Evolutionary conservation across 441 rosid genomes (phyloP).

Genomic region (Manihot esculenta): DNA sequence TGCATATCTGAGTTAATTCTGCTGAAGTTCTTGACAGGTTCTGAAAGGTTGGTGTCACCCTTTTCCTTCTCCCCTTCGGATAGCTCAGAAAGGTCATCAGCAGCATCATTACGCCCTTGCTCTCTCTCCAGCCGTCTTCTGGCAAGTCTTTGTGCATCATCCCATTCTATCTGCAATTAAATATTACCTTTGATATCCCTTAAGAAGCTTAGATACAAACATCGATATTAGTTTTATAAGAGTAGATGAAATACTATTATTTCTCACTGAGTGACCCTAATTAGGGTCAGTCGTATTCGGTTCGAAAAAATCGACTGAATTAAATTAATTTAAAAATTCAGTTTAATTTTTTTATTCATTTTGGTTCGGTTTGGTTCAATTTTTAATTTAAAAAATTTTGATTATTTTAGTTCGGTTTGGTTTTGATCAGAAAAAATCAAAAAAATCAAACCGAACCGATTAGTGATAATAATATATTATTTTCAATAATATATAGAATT

Average conservation of each 20-base stretch:
- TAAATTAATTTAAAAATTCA: no score
- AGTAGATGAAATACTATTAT: background rate
- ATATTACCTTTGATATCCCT: background rate
- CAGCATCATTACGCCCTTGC: conserved; percentile 80
- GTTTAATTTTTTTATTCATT: no score
- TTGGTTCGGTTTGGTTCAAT: no score
- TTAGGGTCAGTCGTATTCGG: no score
- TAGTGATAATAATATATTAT: no score
- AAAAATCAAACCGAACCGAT: no score
- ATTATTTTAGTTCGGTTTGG: no score
- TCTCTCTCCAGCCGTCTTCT: conserved; percentile 66
- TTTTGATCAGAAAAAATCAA: no score
- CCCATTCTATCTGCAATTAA: conserved; percentile 62
- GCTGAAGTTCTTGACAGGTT: conserved; percentile 28
- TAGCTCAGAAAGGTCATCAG: conserved; percentile 68
- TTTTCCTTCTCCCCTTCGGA: conserved; percentile 88
- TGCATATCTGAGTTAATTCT: conserved; percentile 52
- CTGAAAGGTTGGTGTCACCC: conserved; percentile 29
- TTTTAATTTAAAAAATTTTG: no score
- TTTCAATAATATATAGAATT: no score
- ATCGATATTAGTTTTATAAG: background rate
- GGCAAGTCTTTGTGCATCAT: conserved; percentile 62
- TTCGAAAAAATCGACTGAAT: no score
- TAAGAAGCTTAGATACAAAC: background rate
- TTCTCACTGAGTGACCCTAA: background rate